phyloP scores from a whole-genome alignment of 2,329 filamentous ascomycete genomes.

The Diaporthe sp. region DNA sequence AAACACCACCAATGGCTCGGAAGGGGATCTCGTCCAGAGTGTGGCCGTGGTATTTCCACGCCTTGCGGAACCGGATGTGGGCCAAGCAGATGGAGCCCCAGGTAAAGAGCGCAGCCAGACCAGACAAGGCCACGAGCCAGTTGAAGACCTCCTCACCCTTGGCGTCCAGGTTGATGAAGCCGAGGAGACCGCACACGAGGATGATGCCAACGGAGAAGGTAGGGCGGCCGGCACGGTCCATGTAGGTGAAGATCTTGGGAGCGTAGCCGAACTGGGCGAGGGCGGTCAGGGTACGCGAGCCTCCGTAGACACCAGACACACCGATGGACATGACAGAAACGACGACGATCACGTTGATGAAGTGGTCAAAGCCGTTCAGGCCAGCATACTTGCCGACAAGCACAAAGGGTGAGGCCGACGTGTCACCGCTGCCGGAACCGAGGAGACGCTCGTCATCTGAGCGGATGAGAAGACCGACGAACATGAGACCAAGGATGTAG shows the following conservation, averaged over 20 bases:
- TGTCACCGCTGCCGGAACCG: conserved; percentile 59
- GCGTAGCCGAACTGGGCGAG: conserved; percentile 72
- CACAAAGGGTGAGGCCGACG: conserved; percentile 69
- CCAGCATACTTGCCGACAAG: conserved; percentile 68
- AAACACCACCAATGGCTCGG: conserved; percentile 70
- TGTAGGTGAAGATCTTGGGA: conserved; percentile 65
- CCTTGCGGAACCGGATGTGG: conserved; percentile 78
- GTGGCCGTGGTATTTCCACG: conserved; percentile 74
- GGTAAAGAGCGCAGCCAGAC: conserved; percentile 75
- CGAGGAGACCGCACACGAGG: conserved; percentile 65
- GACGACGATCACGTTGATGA: conserved; percentile 73
- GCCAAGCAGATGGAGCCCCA: conserved; percentile 80
- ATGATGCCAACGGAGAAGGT: conserved; percentile 63
- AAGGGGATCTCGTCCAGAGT: conserved; percentile 78
- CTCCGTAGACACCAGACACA: conserved; percentile 71
- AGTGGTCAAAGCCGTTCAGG: conserved; percentile 64
- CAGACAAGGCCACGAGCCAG: conserved; percentile 78
- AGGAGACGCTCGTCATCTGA: conserved; percentile 63
- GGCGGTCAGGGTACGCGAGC: conserved; percentile 71
- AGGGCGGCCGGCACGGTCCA: conserved; percentile 71
- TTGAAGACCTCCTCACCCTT: conserved; percentile 68
- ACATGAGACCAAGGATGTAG: conserved; percentile 66
- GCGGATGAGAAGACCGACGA: conserved; percentile 65
- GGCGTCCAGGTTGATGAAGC: conserved; percentile 61
- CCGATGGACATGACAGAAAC: conserved; percentile 72